Percentiles rank a stretch among this genome's conserved stretches.
These are phyloP conservation scores for Paraphaeosphaeria minitans DNA, from an alignment of 2,329 filamentous ascomycete species.

Conservation along the genomic window DNA sequence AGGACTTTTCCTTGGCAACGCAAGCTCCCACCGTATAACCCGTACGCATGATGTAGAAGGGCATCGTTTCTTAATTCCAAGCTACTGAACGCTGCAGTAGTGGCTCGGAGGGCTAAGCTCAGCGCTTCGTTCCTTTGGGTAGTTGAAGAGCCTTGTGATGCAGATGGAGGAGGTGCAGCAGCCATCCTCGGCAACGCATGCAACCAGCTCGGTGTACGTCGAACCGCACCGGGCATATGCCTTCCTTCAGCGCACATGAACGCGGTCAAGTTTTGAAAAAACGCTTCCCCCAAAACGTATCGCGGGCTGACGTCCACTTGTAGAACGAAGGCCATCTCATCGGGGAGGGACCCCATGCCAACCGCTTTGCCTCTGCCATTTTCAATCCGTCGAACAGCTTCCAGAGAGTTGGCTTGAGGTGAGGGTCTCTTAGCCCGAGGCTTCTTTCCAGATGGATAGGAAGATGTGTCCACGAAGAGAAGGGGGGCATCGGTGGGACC, in stretches of 20 bases:
- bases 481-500: conserved; percentile 21
- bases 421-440: conserved; percentile 7
- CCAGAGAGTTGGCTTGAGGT: neutral
- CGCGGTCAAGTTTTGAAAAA: conserved; percentile 23
- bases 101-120: conserved; percentile 21
- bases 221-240: conserved; percentile 15
- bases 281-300: conserved; percentile 22
- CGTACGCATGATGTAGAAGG: conserved; percentile 19
- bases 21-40: conserved; percentile 25
- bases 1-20: conserved; percentile 6
- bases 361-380: neutral
- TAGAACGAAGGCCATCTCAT: conserved; percentile 11
- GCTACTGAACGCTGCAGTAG: conserved; percentile 24
- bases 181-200: conserved; percentile 21
- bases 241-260: conserved; percentile 24
- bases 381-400: conserved; percentile 2
- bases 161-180: conserved; percentile 1
- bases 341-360: neutral
- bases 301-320: conserved; percentile 12
- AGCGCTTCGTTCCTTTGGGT: conserved; percentile 19
- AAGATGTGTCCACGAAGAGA: conserved; percentile 14
- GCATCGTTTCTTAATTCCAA: conserved; percentile 18
- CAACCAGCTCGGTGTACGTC: conserved; percentile 23
- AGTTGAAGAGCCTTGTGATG: neutral
- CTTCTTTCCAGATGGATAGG: conserved; percentile 14